Evolutionary conservation across 306 rosid genomes (phyloP).

Genomic region (Rosa persica): DNA sequence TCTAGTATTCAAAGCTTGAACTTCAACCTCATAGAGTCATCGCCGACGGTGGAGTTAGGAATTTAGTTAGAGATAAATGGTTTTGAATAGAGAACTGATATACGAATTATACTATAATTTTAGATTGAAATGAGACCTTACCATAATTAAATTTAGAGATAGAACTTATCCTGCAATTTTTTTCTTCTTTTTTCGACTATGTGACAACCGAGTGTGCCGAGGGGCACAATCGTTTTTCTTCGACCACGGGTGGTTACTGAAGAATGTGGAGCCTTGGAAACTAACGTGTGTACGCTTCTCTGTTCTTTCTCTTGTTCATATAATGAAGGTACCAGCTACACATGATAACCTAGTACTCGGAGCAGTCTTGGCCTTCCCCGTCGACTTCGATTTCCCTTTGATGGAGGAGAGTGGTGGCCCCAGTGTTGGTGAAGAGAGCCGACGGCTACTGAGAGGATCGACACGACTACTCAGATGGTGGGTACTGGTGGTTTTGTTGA

Average conservation of each 20-base stretch:
- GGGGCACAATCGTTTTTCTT: no score
- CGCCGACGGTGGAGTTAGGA: background rate
- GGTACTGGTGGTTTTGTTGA: background rate
- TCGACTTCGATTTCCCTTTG: background rate
- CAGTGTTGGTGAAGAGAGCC: background rate
- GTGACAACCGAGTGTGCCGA: no score
- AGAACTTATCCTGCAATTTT: no score
- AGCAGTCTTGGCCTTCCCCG: background rate
- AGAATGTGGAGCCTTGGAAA: background rate
- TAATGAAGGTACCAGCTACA: background rate
- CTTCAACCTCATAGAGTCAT: background rate
- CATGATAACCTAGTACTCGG: background rate
- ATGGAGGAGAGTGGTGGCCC: constrained; percentile 1
- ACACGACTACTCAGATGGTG: background rate
- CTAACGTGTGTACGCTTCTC: background rate
- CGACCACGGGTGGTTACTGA: background rate
- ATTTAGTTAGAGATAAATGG: background rate
- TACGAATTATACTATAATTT: no score
- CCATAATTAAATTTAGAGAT: no score
- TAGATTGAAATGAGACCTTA: background rate
- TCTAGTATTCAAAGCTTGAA: background rate
- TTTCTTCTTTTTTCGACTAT: no score
- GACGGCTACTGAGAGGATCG: background rate
- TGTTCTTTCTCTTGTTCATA: background rate
- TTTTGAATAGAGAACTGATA: no score